Base-by-base conservation (phyloP, 2,329 filamentous ascomycete species). In the Kalmusia sp. region DNA sequence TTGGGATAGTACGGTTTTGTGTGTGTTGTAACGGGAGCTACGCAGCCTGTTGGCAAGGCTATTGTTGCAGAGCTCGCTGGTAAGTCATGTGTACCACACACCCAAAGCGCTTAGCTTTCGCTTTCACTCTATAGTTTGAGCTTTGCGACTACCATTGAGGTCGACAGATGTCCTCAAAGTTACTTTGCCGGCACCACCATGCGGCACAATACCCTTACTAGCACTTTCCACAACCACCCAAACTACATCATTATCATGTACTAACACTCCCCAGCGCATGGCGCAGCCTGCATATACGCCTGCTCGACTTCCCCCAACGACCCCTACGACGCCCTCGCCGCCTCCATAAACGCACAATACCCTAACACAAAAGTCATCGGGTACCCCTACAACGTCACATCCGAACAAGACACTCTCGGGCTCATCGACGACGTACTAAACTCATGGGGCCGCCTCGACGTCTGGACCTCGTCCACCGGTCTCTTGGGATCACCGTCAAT, bases 401-500 rank as follows among this genome's bases (percentile, higher is more conserved):
- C 81, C 28, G 85, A 88, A 67, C 81, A 87, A 67, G 82, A 82
- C 59, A 88, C 84, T 0, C 75, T 87, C 30, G 74, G 72, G 12
- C 75, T 87, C 21, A 86, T 88, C 55, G 85, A 88, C 67, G 85
- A 88, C 65, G 78, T 86, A 11, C 77, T 87, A 15, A 87, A 87
- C 61, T 67, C 80, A 7, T 87, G 82, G 76, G 85, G 79, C 48
- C 72, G 68, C 7, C 64, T 73, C 30, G 85, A 88, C 66, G 76
- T 87, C 49, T 87, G 82, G 81, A 82, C 85, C 1, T 85, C 82
- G 35, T 82, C 80, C 3, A 82, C 84, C 0, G 82, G 81, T 6
- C 76, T 86, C 2, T 78, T 86, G 0, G 84, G 84, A 0, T 85
- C 85, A 0, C 76, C 82, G 0, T 58, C 54, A 5, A 83, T 87